phyloP scores from a whole-genome alignment of 305 asterid species.

The Solanum aculeatissimum region DNA sequence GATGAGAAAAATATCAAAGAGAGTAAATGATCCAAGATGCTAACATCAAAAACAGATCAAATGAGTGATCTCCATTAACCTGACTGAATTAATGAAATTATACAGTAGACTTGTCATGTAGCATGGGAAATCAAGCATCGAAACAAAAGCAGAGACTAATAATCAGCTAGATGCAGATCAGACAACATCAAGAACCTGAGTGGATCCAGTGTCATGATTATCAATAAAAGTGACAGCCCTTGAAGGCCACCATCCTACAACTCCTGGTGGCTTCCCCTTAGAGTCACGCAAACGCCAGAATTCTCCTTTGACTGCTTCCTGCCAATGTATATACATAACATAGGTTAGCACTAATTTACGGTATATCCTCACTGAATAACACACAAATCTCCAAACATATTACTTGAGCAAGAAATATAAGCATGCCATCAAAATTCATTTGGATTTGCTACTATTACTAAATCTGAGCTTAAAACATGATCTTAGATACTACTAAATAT shows the following conservation, averaged over 20 bases:
- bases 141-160: neutral
- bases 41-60: neutral
- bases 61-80: neutral
- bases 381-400: neutral
- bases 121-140: neutral
- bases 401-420: neutral
- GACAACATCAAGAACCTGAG: slow-evolving; percentile 53
- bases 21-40: neutral
- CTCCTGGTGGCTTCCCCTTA: slow-evolving; percentile 91
- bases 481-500: neutral
- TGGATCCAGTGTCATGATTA: slow-evolving; percentile 95
- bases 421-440: neutral
- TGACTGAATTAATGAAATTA: neutral
- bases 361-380: neutral
- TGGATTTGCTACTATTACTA: neutral
- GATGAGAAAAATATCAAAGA: neutral
- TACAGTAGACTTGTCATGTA: neutral
- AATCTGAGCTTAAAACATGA: neutral
- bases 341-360: neutral
- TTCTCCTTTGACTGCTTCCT: slow-evolving; percentile 97
- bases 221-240: slow-evolving; percentile 91
- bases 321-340: neutral
- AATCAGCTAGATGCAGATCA: neutral
- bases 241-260: slow-evolving; percentile 97
- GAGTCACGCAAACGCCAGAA: slow-evolving; percentile 84